Evolutionary conservation across 2,329 filamentous ascomycete species (phyloP), one percentile per base, ranked within the genome.

Genomic region (Fusarium paranaense): DNA sequence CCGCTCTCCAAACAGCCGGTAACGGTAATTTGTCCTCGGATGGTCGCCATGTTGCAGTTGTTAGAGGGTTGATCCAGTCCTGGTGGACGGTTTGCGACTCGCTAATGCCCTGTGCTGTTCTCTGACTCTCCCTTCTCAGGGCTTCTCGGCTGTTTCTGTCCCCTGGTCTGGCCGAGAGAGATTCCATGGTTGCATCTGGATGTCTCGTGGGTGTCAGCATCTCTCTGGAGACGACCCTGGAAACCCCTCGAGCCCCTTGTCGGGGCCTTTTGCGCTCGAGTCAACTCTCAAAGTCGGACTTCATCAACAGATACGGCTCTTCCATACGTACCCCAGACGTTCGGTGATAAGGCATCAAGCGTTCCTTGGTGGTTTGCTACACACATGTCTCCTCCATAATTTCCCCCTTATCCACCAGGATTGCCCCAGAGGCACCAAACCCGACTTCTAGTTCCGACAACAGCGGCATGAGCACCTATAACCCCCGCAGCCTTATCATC

Each of bases 321-420:
- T 42, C 38, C 40, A 38, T 37, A 71, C 56, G 65, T 54, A 42
- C 54, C 70, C 59, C 33, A 45, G 56, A 30, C 47, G 40, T 22
- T 66, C 52, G 40, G 67, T 64, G 75, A 77, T 76, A 78, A 78
- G 60, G 75, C 54, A 60, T 56, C 50, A 54, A 61, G 57, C 56
- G 35, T 62, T 63, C 25, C 47, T 54, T 54, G 47, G 27, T 54
- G 38, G 60, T 62, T 54, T 59, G 35, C 61, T 64, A 52, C 56
- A 57, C 18, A 30, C 47, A 30, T 30, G 54, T 60, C 69, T 59
- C 72, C 69, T 72, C 63, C 67, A 67, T 75, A 70, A 75, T 77
- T 72, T 77, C 73, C 63, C 68, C 62, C 54, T 64, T 60, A 73
- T 61, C 76, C 76, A 73, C 72, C 45, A 38, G 45, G 40, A 20